Evolutionary conservation across 495 filamentous ascomycete genomes (phyloP).

Genomic region (Margaritispora aquatica): DNA sequence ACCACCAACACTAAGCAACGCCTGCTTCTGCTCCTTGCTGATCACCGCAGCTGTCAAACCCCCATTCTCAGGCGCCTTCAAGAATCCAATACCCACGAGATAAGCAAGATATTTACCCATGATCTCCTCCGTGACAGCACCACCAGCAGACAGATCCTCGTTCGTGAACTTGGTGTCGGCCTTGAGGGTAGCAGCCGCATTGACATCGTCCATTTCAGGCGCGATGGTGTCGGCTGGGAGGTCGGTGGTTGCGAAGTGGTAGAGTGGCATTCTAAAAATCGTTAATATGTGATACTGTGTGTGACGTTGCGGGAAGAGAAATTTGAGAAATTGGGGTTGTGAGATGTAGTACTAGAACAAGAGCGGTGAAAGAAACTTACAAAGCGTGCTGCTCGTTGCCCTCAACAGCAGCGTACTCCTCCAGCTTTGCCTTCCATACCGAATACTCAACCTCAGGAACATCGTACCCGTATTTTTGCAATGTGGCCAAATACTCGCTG

Average conservation of each 20-base stretch:
- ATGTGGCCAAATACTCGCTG: conserved; percentile 65
- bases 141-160: conserved; percentile 55
- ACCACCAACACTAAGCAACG: conserved; percentile 23
- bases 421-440: conserved; percentile 44
- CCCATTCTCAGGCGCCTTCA: conserved; percentile 46
- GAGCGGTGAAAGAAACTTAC: conserved; percentile 5
- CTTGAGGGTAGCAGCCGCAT: conserved; percentile 58
- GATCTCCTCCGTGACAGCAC: conserved; percentile 57
- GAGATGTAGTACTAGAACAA: not conserved
- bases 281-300: not conserved
- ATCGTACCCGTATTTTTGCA: conserved; percentile 73
- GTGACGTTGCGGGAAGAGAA: not conserved
- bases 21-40: conserved; percentile 20
- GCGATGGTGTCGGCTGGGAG: conserved; percentile 73
- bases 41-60: conserved; percentile 23
- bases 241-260: conserved; percentile 76
- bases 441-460: conserved; percentile 63
- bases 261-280: conserved; percentile 58
- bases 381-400: conserved; percentile 63
- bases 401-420: conserved; percentile 46
- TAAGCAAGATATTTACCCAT: conserved; percentile 72
- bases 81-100: conserved; percentile 64
- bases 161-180: conserved; percentile 57
- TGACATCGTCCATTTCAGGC: conserved; percentile 72
- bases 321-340: not conserved